Percentiles rank a stretch among this genome's conserved stretches.
Conservation (phyloP, 495 filamentous ascomycete species). For the Arthonia radiata region DNA sequence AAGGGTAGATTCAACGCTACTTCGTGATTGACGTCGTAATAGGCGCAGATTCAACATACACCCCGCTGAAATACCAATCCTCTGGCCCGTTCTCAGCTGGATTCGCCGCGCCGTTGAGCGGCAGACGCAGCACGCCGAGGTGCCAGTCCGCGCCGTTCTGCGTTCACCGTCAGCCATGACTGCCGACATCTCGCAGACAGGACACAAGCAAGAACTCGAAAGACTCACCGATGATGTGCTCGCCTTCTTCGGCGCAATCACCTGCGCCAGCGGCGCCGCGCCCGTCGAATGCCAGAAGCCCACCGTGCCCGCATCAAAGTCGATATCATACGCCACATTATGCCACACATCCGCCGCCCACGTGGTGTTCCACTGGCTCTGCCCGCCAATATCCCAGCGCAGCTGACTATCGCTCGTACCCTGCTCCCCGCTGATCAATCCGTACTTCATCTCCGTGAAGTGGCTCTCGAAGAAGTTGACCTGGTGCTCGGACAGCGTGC, state of each 20-base stretch:
- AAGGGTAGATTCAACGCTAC: no score
- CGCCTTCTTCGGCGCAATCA: conserved; percentile 28
- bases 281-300: conserved; percentile 44
- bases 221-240: conserved; percentile 30
- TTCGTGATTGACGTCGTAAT: conserved; percentile 37
- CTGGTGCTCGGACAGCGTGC: conserved; percentile 39
- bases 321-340: conserved; percentile 38
- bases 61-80: conserved; percentile 51
- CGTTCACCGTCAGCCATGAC: no score
- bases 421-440: conserved; percentile 27
- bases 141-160: conserved; percentile 52
- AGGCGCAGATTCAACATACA: conserved; percentile 39
- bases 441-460: conserved; percentile 55
- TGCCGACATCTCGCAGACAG: no score
- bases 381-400: conserved; percentile 27
- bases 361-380: conserved; percentile 24
- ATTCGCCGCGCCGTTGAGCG: conserved; percentile 26
- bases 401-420: conserved; percentile 26
- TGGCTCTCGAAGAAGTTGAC: conserved; percentile 54
- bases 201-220: background rate
- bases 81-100: conserved; percentile 22
- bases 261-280: conserved; percentile 26
- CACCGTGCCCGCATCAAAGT: conserved; percentile 35
- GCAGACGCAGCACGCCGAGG: conserved; percentile 41
- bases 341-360: conserved; percentile 38